Conservation (phyloP, 192 early-diverging fungal species). For the Backusella macrospora region DNA sequence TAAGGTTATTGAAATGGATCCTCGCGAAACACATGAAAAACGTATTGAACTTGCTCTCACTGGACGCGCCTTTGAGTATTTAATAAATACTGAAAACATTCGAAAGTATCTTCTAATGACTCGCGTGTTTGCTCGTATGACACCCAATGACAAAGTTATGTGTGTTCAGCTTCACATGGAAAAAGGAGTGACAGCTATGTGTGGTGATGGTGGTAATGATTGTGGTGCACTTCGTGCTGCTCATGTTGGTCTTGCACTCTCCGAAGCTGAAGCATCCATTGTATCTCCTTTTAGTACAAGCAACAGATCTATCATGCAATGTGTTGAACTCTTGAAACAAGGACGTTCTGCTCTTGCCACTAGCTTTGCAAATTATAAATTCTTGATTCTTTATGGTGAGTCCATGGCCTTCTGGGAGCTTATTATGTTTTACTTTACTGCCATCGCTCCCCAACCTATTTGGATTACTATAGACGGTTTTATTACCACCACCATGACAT, state of each 20-base stretch:
- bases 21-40: constrained; percentile 23
- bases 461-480: constrained; percentile 78
- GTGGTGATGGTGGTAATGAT: constrained; percentile 89
- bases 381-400: constrained; percentile 75
- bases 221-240: constrained; percentile 80
- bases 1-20: constrained; percentile 25
- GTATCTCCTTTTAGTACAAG: constrained; percentile 82
- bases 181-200: constrained; percentile 80
- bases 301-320: constrained; percentile 59
- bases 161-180: constrained; percentile 81
- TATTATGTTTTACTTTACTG: constrained; percentile 74
- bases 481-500: constrained; percentile 63
- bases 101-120: constrained; percentile 64
- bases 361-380: constrained; percentile 78
- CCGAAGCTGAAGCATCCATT: constrained; percentile 81
- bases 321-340: constrained; percentile 74
- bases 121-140: constrained; percentile 80
- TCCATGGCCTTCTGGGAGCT: constrained; percentile 69
- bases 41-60: constrained; percentile 73
- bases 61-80: constrained; percentile 63
- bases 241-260: constrained; percentile 80
- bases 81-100: constrained; percentile 46
- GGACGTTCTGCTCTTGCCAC: constrained; percentile 77
- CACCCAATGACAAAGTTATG: constrained; percentile 75
- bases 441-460: constrained; percentile 66